Conservation (phyloP, 2,329 filamentous ascomycete species). For the Seiridium cupressi region DNA sequence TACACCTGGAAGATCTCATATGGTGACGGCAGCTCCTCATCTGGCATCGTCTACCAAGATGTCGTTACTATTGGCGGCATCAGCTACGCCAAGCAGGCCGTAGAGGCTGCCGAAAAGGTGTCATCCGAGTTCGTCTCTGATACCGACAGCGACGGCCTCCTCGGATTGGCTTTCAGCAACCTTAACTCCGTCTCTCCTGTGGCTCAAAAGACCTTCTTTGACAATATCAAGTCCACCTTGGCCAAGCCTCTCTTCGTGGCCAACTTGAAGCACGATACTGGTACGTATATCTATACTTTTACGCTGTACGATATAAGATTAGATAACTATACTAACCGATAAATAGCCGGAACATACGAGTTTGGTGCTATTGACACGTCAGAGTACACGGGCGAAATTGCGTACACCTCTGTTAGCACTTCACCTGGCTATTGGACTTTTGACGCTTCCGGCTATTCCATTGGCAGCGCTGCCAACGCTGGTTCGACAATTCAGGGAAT, state of each 20-base stretch:
- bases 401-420: slow-evolving; percentile 54
- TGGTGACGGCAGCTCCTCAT: slow-evolving; percentile 20
- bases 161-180: slow-evolving; percentile 19
- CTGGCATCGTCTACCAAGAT: slow-evolving; percentile 25
- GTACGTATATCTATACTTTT: not conserved
- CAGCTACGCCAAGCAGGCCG: slow-evolving; percentile 13
- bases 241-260: slow-evolving; percentile 20
- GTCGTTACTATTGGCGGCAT: slow-evolving; percentile 17
- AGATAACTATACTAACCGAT: not conserved
- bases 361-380: slow-evolving; percentile 49
- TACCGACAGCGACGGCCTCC: slow-evolving; percentile 16
- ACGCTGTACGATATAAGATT: not conserved
- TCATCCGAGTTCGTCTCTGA: slow-evolving; percentile 20
- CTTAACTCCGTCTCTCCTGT: slow-evolving; percentile 16
- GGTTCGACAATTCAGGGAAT: slow-evolving; percentile 14
- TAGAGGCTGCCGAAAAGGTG: slow-evolving; percentile 18
- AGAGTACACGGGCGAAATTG: slow-evolving; percentile 57
- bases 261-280: slow-evolving; percentile 17
- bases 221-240: slow-evolving; percentile 17
- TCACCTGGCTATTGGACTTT: slow-evolving; percentile 64
- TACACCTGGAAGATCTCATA: slow-evolving; percentile 21
- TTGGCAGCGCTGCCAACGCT: slow-evolving; percentile 36
- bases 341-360: slow-evolving; percentile 31
- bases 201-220: slow-evolving; percentile 20
- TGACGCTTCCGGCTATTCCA: slow-evolving; percentile 51